Evolutionary conservation across 2,329 filamentous ascomycete genomes (phyloP).

Genomic region (Periconia sp.): DNA sequence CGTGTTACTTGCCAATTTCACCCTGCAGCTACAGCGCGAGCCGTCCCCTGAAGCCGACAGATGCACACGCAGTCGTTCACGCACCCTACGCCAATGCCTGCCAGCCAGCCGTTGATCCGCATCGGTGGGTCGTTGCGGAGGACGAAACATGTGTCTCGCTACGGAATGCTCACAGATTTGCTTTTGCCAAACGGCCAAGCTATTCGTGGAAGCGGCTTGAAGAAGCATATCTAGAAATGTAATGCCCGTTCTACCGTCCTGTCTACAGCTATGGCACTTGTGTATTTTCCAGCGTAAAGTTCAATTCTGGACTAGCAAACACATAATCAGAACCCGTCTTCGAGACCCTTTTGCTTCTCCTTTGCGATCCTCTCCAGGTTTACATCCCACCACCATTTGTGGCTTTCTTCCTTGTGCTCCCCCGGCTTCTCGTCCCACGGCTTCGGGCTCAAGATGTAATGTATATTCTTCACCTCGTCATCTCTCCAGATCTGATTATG

Average conservation of each 20-base stretch:
- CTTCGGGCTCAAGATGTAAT: slow-evolving; percentile 67
- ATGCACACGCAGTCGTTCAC: too few species aligned
- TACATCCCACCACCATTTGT: slow-evolving; percentile 64
- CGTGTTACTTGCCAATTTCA: slow-evolving; percentile 8
- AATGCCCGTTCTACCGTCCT: too few species aligned
- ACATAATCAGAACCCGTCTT: slow-evolving; percentile 56
- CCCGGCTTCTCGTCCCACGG: slow-evolving; percentile 64
- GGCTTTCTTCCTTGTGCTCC: slow-evolving; percentile 54
- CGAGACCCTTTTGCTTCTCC: slow-evolving; percentile 56
- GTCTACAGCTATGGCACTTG: too few species aligned
- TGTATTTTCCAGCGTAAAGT: too few species aligned
- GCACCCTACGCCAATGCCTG: too few species aligned
- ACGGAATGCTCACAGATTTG: too few species aligned
- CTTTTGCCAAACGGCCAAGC: too few species aligned
- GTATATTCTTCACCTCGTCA: slow-evolving; percentile 66
- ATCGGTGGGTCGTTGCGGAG: not conserved
- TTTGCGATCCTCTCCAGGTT: slow-evolving; percentile 56
- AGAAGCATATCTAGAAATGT: too few species aligned
- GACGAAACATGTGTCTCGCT: not conserved
- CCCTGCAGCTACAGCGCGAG: slow-evolving; percentile 16
- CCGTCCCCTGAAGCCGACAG: slow-evolving; percentile 13
- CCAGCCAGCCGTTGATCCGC: too few species aligned
- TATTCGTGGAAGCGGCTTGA: too few species aligned
- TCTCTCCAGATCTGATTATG: slow-evolving; percentile 67
- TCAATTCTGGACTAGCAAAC: too few species aligned